phyloP scores from a whole-genome alignment of 441 rosid species.

The Corymbia calophylla region DNA sequence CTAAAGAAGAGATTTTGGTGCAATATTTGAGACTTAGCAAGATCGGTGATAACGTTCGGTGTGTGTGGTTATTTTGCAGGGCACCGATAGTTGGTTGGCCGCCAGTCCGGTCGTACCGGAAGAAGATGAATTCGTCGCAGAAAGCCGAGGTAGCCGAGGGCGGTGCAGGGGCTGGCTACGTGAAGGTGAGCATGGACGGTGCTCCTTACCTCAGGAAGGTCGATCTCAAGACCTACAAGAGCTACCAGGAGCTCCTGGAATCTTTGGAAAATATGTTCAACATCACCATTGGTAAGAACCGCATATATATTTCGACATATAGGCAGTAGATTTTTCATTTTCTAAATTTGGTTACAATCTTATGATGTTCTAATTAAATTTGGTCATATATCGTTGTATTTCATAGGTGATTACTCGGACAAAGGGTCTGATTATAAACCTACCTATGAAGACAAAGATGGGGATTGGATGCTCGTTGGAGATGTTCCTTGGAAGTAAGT shows the following conservation, averaged over 20 bases:
- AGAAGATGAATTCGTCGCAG: conserved; percentile 16
- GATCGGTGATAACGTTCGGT: background rate
- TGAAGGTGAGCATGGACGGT: conserved; percentile 68
- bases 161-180: conserved; percentile 19
- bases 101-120: conserved; percentile 51
- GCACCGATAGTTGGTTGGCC: conserved; percentile 67
- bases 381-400: background rate
- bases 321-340: background rate
- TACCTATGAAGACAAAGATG: conserved; percentile 44
- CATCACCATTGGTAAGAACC: conserved; percentile 31
- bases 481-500: conserved; percentile 44
- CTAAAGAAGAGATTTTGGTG: background rate
- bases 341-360: background rate
- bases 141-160: conserved; percentile 14
- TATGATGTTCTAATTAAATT: background rate
- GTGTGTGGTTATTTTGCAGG: conserved; percentile 15
- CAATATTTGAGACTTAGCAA: background rate
- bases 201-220: conserved; percentile 69
- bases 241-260: conserved; percentile 43
- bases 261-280: conserved; percentile 55
- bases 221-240: conserved; percentile 42
- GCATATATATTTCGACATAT: too few species aligned
- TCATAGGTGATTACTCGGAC: conserved; percentile 22
- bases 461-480: conserved; percentile 50
- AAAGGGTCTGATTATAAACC: conserved; percentile 31